Percentiles rank a stretch among this genome's conserved stretches.
These are phyloP conservation scores for Mycena belliarum DNA, from an alignment of 768 basidiomycete genomes.

Conservation along the genomic window DNA sequence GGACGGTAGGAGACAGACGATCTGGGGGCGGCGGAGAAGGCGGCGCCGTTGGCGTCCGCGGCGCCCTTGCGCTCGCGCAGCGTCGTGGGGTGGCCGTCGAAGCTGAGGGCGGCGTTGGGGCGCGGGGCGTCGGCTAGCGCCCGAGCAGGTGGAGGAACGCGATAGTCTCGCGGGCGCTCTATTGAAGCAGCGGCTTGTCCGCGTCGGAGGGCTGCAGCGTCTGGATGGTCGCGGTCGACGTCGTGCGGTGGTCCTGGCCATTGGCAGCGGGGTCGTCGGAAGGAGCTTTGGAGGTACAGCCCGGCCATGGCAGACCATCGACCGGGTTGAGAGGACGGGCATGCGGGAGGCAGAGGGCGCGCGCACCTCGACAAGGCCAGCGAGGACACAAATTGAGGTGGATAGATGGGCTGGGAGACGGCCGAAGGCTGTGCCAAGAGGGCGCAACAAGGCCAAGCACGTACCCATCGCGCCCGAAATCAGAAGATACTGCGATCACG, in stretches of 20 bases:
- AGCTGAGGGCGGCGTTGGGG: constrained; percentile 29
- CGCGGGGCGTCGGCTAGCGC: constrained; percentile 29
- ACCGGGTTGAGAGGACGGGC: too few relatives aligned
- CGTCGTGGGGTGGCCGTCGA: constrained; percentile 29
- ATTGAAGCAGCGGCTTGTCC: constrained; percentile 41
- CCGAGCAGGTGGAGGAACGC: constrained; percentile 36
- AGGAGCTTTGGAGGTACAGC: constrained; percentile 56
- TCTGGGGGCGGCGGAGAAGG: constrained; percentile 32
- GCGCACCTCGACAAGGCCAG: too few relatives aligned
- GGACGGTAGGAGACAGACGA: too few relatives aligned
- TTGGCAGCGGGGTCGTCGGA: constrained; percentile 29
- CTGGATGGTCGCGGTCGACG: constrained; percentile 15
- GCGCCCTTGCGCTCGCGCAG: constrained; percentile 30
- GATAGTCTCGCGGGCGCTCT: constrained; percentile 29
- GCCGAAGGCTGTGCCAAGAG: too few relatives aligned
- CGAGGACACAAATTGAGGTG: too few relatives aligned
- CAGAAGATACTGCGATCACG: too few relatives aligned
- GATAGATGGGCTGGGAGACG: too few relatives aligned
- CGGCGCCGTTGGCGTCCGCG: constrained; percentile 27
- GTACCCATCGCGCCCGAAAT: too few relatives aligned
- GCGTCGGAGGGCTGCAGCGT: constrained; percentile 31
- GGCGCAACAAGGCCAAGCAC: too few relatives aligned
- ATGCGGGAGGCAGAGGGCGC: too few relatives aligned
- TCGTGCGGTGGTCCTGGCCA: constrained; percentile 39
- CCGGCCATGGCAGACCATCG: constrained; percentile 49